These are phyloP conservation scores for Spiraea crenata DNA, from an alignment of 331 rosid species.

Conservation along the genomic window DNA sequence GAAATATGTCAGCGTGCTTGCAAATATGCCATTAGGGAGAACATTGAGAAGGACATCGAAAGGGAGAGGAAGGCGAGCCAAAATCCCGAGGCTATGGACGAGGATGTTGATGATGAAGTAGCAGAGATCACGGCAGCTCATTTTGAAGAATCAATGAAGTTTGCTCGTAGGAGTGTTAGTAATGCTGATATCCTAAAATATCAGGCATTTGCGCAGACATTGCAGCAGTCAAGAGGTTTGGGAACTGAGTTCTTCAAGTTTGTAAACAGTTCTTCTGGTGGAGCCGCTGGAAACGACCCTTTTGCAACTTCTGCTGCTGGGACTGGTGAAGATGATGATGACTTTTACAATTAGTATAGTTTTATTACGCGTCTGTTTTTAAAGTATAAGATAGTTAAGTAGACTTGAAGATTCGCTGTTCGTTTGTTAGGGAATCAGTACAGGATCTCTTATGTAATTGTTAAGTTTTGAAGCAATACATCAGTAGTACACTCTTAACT, in stretches of 20 bases:
- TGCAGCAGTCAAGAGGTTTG: slow-evolving; percentile 98
- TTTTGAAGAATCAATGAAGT: slow-evolving; percentile 94
- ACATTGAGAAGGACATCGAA: slow-evolving; percentile 96
- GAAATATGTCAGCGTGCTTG: slow-evolving; percentile 46
- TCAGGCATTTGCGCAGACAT: slow-evolving; percentile 91
- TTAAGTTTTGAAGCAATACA: no score
- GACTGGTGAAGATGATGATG: slow-evolving; percentile 66
- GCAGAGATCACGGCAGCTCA: slow-evolving; percentile 23
- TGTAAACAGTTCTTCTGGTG: slow-evolving; percentile 42
- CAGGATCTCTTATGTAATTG: no score
- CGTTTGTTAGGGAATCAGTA: no score
- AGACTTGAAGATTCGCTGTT: no score
- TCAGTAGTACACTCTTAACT: no score
- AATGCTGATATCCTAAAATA: slow-evolving; percentile 94
- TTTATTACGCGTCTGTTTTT: background rate
- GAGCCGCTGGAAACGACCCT: slow-evolving; percentile 59
- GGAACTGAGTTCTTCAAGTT: slow-evolving; percentile 75
- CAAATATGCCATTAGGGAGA: slow-evolving; percentile 96
- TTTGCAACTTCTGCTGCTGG: slow-evolving; percentile 62
- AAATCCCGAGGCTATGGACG: slow-evolving; percentile 97
- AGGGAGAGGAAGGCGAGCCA: slow-evolving; percentile 81
- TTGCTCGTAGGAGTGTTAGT: slow-evolving; percentile 86
- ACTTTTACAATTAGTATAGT: slow-evolving; percentile 65
- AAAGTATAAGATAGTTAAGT: no score
- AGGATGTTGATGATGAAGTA: slow-evolving; percentile 84